phyloP scores from a whole-genome alignment of 345 rosid species.

The Alliaria petiolata region DNA sequence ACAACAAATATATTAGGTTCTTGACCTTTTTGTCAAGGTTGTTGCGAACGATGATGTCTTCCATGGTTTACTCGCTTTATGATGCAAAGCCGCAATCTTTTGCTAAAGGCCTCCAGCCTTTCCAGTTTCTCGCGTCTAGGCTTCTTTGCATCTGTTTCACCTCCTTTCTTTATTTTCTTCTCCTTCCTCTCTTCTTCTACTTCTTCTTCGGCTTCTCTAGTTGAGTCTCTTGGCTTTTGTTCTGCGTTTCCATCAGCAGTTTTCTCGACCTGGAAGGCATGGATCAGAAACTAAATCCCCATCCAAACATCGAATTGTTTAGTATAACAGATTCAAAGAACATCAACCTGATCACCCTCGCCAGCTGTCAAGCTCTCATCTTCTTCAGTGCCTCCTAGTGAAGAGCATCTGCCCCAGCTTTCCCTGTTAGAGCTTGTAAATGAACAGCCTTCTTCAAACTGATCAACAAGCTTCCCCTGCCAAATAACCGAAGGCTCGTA shows the following conservation, averaged over 20 bases:
- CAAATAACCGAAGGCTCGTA: not conserved
- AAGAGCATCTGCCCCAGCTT: slow-evolving; percentile 99
- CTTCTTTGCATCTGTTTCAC: slow-evolving; percentile 43
- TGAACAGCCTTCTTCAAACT: slow-evolving; percentile 75
- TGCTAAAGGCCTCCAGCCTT: slow-evolving; percentile 76
- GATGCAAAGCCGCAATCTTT: slow-evolving; percentile 65
- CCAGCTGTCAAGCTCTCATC: slow-evolving; percentile 58
- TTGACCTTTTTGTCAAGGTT: slow-evolving; percentile 32
- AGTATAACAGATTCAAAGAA: not conserved
- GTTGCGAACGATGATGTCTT: slow-evolving; percentile 50
- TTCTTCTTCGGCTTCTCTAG: slow-evolving; percentile 39
- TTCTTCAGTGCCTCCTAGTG: slow-evolving; percentile 84
- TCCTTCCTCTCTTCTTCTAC: slow-evolving; percentile 43
- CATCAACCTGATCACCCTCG: slow-evolving; percentile 52
- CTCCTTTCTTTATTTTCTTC: slow-evolving; percentile 40
- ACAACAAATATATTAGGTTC: not conserved
- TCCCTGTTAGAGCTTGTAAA: slow-evolving; percentile 94
- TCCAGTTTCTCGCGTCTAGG: slow-evolving; percentile 64
- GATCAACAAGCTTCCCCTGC: slow-evolving; percentile 62
- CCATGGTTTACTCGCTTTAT: slow-evolving; percentile 58
- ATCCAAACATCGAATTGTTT: not conserved
- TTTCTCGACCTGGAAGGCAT: slow-evolving; percentile 47
- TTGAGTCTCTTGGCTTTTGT: slow-evolving; percentile 12
- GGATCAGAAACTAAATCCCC: slow-evolving; percentile 4
- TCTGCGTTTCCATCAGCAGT: slow-evolving; percentile 45